Evolutionary conservation across 2,329 filamentous ascomycete genomes (phyloP), one percentile per base, ranked within the genome.

Genomic region (Aureobasidium sp.): DNA sequence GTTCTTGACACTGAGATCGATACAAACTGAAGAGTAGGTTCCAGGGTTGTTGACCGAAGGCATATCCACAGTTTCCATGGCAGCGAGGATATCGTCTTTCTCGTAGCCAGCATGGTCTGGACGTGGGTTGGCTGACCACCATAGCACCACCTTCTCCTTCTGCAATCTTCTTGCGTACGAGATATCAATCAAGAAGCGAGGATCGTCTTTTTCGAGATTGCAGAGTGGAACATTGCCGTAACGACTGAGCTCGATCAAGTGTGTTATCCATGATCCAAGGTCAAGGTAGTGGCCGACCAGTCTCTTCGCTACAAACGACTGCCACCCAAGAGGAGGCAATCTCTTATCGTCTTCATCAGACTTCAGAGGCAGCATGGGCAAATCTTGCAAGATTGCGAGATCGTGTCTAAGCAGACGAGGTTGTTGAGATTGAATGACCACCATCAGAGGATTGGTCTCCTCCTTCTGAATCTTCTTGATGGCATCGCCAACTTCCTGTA

Each of bases 51-150:
- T 99, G 72, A 96, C 85, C 15, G 88, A 88, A 0, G 94, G 93
- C 91, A 97, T 96, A 63, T 90, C 87, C 15, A 96, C 89, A 12
- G 83, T 88, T 67, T 99, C 93, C 31, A 97, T 81, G 2, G 89
- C 84, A 0, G 89, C 89, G 0, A 89, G 77, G 25, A 97, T 84
- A 73, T 97, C 91, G 69, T 99, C 95, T 65, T 88, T 89, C 73
- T 99, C 94, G 72, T 97, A 91, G 0, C 94, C 94, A 49, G 91
- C 94, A 75, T 99, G 94, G 72, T 99, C 94, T 1, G 95, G 94
- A 57, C 88, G 85, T 0, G 93, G 86, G 7, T 88, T 87, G 11
- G 85, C 82, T 20, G 93, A 97, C 94, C 94, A 99, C 94, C 94
- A 99, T 7, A 99, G 79, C 6, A 99, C 89, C 1, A 99, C 90